Evolutionary conservation across 2,329 filamentous ascomycete species (phyloP), one percentile per base, ranked within the genome.

Genomic region (Aureobasidium sp.): DNA sequence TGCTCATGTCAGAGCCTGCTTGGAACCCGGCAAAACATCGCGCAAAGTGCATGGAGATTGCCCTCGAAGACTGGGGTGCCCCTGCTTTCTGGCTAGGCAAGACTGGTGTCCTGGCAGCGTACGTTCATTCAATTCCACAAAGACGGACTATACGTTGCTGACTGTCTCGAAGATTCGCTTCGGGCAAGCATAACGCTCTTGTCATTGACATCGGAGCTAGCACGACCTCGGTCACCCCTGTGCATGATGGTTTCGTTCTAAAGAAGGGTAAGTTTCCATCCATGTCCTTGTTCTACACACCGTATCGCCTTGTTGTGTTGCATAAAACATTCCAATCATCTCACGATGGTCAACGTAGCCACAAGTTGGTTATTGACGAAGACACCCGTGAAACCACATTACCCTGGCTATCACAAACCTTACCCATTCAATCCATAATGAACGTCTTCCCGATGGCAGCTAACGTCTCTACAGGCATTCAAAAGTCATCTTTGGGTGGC

Each of bases 11-110:
- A 0, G 94, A 99, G 76, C 89, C 92, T 15, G 89, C 90, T 12
- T 97, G 93, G 92, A 97, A 96, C 76, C 83, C 86, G 29, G 76
- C 84, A 47, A 97, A 97, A 79, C 85, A 89, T 64, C 84, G 95
- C 64, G 94, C 99, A 78, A 96, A 94, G 83, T 87, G 88, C 44
- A 93, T 97, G 70, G 94, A 99, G 78, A 86, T 97, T 65, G 91
- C 91, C 64, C 97, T 99, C 87, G 94, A 99, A 80, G 90, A 86
- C 71, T 99, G 94, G 91, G 92, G 91, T 31, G 89, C 88, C 62
- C 94, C 94, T 20, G 94, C 94, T 5, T 97, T 97, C 76, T 99
- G 93, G 83, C 80, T 97, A 64, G 90, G 90, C 65, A 87, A 90
- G 71, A 95, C 87, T 59, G 91, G 93, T 29, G 92, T 97, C 47